These are phyloP conservation scores for Amaranthus tricolor DNA, from an alignment of 179 eudicot genomes.

Conservation along the genomic window DNA sequence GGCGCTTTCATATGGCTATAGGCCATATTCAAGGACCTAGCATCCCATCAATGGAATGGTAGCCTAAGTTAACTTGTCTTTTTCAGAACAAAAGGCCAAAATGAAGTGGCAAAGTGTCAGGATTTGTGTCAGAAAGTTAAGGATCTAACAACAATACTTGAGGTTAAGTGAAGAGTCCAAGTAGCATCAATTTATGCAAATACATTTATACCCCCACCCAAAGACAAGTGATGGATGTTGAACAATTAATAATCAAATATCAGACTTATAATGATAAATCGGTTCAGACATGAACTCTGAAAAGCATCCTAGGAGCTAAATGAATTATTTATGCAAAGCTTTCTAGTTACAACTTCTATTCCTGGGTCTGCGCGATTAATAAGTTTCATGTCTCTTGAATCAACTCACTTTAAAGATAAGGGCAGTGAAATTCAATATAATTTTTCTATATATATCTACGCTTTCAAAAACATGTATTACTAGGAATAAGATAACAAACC, in stretches of 20 bases:
- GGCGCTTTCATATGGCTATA: background rate
- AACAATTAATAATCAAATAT: constrained; percentile 2
- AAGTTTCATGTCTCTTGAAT: background rate
- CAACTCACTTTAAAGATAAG: background rate
- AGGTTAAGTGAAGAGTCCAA: background rate
- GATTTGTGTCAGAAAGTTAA: too few species aligned
- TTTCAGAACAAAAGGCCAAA: too few species aligned
- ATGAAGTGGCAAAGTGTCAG: too few species aligned
- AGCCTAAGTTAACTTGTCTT: too few species aligned
- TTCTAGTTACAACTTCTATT: background rate
- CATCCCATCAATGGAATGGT: background rate
- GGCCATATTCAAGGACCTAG: background rate
- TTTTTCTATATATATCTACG: background rate
- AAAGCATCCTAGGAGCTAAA: background rate
- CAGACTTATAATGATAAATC: background rate
- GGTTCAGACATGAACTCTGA: background rate
- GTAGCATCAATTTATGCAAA: background rate
- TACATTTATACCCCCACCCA: background rate
- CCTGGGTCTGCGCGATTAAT: background rate
- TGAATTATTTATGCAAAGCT: background rate
- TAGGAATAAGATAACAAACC: constrained; percentile 43
- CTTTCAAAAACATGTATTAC: background rate
- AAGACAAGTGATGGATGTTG: background rate
- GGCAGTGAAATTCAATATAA: too few species aligned
- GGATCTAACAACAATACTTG: too few species aligned